A percentile compares a stretch with the other conserved stretches of the same genome.
Conservation (phyloP, 1,284 basidiomycete species). For the Athelia psychrophila region DNA sequence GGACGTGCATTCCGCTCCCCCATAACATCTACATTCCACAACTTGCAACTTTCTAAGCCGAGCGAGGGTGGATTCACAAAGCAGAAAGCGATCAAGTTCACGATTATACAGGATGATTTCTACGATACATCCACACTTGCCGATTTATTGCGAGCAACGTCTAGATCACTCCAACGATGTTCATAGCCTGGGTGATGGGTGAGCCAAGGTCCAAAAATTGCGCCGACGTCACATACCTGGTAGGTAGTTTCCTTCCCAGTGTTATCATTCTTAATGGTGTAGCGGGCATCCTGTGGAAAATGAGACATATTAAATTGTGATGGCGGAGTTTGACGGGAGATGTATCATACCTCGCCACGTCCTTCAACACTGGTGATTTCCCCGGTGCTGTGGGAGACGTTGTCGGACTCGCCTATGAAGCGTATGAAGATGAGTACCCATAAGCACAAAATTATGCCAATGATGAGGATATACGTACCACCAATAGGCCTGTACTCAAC, state of each 20-base stretch:
- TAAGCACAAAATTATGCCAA: too few relatives aligned
- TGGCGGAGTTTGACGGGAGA: not conserved
- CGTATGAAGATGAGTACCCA: not conserved
- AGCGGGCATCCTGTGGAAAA: conserved; percentile 24
- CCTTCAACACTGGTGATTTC: conserved; percentile 30
- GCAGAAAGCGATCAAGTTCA: too few relatives aligned
- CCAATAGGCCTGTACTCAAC: conserved; percentile 44
- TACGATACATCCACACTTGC: too few relatives aligned
- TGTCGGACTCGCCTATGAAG: conserved; percentile 28
- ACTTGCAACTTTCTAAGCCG: too few relatives aligned
- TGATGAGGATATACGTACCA: conserved; percentile 10
- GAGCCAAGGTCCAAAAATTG: not conserved
- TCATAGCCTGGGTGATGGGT: conserved; percentile 28
- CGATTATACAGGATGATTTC: too few relatives aligned
- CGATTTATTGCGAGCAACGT: too few relatives aligned
- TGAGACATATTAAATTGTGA: not conserved
- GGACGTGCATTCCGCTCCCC: too few relatives aligned
- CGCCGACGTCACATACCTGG: conserved; percentile 20
- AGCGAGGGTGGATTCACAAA: too few relatives aligned
- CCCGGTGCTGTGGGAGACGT: conserved; percentile 35
- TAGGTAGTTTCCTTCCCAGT: conserved; percentile 40
- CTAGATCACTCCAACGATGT: conserved; percentile 31
- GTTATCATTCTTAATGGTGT: conserved; percentile 41
- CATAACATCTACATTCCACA: too few relatives aligned
- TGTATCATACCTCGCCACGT: conserved; percentile 19